Conservation (phyloP, 2,329 filamentous ascomycete species). For the Phialemoniopsis sp. region DNA sequence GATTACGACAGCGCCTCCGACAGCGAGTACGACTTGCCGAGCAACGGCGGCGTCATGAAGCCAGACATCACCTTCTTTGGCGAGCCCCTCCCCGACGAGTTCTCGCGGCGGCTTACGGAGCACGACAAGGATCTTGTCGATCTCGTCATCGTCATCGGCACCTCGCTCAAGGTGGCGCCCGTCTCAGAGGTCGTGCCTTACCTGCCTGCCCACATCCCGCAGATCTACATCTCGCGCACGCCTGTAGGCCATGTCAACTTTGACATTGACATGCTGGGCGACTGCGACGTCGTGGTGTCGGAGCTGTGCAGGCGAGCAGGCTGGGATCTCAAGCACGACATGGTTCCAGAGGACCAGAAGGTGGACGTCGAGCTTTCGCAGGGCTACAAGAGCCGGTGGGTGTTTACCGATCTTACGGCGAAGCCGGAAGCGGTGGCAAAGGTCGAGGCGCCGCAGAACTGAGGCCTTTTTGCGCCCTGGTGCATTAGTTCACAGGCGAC, state of each 20-base stretch:
- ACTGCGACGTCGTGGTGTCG: conserved; percentile 85
- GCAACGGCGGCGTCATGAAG: conserved; percentile 80
- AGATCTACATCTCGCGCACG: conserved; percentile 85
- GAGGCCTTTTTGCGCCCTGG: no score
- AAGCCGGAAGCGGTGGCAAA: not conserved
- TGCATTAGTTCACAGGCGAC: no score
- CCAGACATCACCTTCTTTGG: conserved; percentile 99
- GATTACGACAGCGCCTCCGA: conserved; percentile 38
- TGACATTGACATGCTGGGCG: conserved; percentile 92
- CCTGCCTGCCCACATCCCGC: conserved; percentile 73
- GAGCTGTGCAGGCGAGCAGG: conserved; percentile 79
- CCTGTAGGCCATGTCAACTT: conserved; percentile 89
- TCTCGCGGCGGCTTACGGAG: conserved; percentile 75
- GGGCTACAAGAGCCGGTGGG: conserved; percentile 38
- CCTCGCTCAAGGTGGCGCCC: conserved; percentile 90
- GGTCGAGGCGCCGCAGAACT: conserved; percentile 1
- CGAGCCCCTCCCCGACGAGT: conserved; percentile 80
- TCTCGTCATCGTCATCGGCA: conserved; percentile 92
- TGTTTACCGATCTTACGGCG: conserved; percentile 25
- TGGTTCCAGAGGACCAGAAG: conserved; percentile 67
- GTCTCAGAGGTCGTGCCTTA: conserved; percentile 88
- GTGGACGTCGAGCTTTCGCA: conserved; percentile 51
- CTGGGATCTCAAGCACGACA: conserved; percentile 78
- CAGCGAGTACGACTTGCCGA: conserved; percentile 53
- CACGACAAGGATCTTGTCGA: conserved; percentile 79